Conservation (phyloP, 2,329 filamentous ascomycete genomes). For the Diaporthe batatas region DNA sequence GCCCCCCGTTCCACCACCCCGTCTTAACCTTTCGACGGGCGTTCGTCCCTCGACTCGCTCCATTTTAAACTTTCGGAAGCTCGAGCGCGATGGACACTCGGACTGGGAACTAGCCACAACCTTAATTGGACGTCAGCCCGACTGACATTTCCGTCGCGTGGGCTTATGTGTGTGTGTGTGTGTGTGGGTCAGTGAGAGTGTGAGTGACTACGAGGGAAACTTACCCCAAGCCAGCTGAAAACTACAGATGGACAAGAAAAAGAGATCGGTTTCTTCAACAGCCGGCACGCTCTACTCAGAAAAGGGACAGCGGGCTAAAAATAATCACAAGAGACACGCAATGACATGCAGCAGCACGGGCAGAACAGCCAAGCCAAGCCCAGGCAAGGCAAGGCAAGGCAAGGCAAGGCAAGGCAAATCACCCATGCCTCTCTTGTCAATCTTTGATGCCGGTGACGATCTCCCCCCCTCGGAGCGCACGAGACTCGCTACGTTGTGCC, state of each 20-base stretch:
- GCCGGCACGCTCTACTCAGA: not conserved
- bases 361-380: too few relatives aligned
- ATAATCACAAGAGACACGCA: not conserved
- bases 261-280: not conserved
- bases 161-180: not conserved
- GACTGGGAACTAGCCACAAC: slow-evolving; percentile 39
- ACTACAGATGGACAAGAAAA: too few relatives aligned
- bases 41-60: slow-evolving; percentile 15
- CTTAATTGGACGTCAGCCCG: slow-evolving; percentile 41
- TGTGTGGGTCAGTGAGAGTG: not conserved
- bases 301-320: not conserved
- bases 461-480: slow-evolving; percentile 13
- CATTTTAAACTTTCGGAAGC: slow-evolving; percentile 39
- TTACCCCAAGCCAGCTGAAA: too few relatives aligned
- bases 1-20: slow-evolving; percentile 7
- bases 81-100: slow-evolving; percentile 36
- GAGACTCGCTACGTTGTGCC: slow-evolving; percentile 28
- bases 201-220: too few relatives aligned
- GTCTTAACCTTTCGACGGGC: slow-evolving; percentile 2
- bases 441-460: slow-evolving; percentile 34
- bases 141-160: not conserved
- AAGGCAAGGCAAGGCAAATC: too few relatives aligned
- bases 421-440: slow-evolving; percentile 3
- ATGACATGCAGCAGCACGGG: slow-evolving; percentile 4
- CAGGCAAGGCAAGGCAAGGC: too few relatives aligned